A percentile compares a stretch with the other conserved stretches of the same genome.
Conservation (phyloP, 1,284 basidiomycete genomes). For the Porogramme epimiltina region DNA sequence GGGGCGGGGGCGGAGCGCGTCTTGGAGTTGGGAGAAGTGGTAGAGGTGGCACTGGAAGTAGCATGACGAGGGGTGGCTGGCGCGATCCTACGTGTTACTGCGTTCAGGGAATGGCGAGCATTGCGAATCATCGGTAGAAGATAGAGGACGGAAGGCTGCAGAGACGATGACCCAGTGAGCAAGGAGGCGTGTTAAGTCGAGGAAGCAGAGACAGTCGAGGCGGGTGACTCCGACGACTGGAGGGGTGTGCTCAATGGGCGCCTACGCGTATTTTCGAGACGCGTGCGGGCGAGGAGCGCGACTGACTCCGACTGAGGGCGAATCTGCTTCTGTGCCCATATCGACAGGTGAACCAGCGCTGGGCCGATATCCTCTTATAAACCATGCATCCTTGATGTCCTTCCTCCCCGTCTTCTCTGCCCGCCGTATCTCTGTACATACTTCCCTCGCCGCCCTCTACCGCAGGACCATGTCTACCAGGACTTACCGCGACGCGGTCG, state of each 20-base stretch:
- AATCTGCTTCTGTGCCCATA: not conserved
- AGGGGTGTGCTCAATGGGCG: not conserved
- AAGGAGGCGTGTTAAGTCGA: no score
- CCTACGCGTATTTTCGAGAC: not conserved
- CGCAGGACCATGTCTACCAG: constrained; percentile 39
- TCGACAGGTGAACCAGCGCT: not conserved
- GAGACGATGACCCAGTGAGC: no score
- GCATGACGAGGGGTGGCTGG: not conserved
- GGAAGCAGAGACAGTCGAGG: not conserved
- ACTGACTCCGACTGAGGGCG: not conserved
- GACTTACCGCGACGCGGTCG: constrained; percentile 82
- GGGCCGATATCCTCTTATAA: not conserved
- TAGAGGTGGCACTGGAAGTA: no score
- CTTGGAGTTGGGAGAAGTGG: no score
- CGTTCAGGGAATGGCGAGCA: constrained; percentile 10
- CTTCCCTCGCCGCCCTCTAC: constrained; percentile 1
- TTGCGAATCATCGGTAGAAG: constrained; percentile 21
- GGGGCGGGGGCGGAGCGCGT: not conserved
- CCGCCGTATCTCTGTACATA: constrained; percentile 19
- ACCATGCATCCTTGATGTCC: constrained; percentile 14
- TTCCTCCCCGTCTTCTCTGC: constrained; percentile 12
- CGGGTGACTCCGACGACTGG: not conserved
- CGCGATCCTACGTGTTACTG: not conserved
- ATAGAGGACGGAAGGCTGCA: not conserved
- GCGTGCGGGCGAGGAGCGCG: not conserved